phyloP scores from a whole-genome alignment of 2,329 filamentous ascomycete genomes.

The Clonostachys byssicola region DNA sequence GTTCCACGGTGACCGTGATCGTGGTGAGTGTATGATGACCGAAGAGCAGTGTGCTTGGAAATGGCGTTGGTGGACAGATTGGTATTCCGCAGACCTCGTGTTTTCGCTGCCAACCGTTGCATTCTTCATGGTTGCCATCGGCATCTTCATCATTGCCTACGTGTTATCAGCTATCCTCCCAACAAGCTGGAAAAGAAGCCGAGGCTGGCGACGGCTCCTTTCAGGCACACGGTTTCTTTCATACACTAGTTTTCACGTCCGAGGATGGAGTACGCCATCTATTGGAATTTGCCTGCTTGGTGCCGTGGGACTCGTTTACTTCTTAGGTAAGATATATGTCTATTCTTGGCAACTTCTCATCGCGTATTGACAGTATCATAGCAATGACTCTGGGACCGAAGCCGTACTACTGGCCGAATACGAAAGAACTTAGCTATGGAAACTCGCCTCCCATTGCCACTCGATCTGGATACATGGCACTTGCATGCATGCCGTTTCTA shows the following conservation, averaged over 20 bases:
- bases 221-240: background rate
- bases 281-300: constrained; percentile 36
- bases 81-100: constrained; percentile 44
- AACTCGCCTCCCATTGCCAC: constrained; percentile 49
- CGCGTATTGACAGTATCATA: background rate
- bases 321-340: constrained; percentile 23
- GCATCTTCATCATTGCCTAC: constrained; percentile 37
- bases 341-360: constrained; percentile 5
- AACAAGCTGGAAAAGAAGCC: background rate
- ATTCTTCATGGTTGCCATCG: constrained; percentile 44
- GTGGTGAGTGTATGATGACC: constrained; percentile 26
- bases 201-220: background rate
- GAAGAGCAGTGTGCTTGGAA: constrained; percentile 40
- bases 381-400: constrained; percentile 42
- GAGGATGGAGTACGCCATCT: constrained; percentile 32
- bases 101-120: constrained; percentile 48
- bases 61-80: constrained; percentile 39
- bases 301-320: constrained; percentile 34
- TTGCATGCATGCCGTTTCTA: constrained; percentile 47
- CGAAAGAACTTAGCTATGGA: constrained; percentile 31
- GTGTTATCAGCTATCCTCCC: constrained; percentile 5
- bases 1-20: constrained; percentile 29
- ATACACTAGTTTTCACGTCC: background rate
- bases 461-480: constrained; percentile 44
- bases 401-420: constrained; percentile 52